Evolutionary conservation across 208 protist genomes (phyloP).

Genomic region (Blechomonas ayalai): DNA sequence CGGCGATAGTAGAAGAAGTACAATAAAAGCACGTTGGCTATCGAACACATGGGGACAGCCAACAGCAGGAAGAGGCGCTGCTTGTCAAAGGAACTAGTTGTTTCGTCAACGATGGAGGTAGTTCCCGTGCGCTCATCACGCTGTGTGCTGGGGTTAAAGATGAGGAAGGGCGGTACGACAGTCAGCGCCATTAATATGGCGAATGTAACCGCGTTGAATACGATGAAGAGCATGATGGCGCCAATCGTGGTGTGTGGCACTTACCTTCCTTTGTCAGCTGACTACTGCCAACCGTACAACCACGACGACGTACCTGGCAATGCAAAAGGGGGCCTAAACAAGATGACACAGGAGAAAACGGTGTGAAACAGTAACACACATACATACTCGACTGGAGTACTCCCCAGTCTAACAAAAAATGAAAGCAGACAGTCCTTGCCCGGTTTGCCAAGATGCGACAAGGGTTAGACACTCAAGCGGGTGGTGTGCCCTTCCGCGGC

Average conservation of each 20-base stretch:
- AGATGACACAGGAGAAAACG: constrained; percentile 2
- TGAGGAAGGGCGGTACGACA: constrained; percentile 54
- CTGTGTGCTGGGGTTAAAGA: constrained; percentile 37
- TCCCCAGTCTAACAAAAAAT: too few species aligned
- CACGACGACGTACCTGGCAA: too few species aligned
- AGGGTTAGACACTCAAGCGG: not conserved
- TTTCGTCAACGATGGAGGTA: constrained; percentile 19
- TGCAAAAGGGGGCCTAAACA: constrained; percentile 2
- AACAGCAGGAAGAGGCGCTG: constrained; percentile 78
- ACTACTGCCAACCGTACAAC: too few species aligned
- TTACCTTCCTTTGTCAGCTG: constrained; percentile 3
- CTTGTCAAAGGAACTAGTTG: constrained; percentile 31
- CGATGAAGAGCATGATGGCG: constrained; percentile 32
- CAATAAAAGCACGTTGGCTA: constrained; percentile 36
- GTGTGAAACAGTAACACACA: not conserved
- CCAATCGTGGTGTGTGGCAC: constrained; percentile 7
- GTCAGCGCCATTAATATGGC: constrained; percentile 35
- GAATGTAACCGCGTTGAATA: constrained; percentile 45
- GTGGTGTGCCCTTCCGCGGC: not conserved
- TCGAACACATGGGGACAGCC: constrained; percentile 37
- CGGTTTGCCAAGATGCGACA: too few species aligned
- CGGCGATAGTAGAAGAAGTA: constrained; percentile 79
- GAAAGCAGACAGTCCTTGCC: too few species aligned
- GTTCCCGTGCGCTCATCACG: constrained; percentile 19
- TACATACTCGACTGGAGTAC: constrained; percentile 7